Evolutionary conservation across 495 filamentous ascomycete genomes (phyloP).

Genomic region (Podospora australis): DNA sequence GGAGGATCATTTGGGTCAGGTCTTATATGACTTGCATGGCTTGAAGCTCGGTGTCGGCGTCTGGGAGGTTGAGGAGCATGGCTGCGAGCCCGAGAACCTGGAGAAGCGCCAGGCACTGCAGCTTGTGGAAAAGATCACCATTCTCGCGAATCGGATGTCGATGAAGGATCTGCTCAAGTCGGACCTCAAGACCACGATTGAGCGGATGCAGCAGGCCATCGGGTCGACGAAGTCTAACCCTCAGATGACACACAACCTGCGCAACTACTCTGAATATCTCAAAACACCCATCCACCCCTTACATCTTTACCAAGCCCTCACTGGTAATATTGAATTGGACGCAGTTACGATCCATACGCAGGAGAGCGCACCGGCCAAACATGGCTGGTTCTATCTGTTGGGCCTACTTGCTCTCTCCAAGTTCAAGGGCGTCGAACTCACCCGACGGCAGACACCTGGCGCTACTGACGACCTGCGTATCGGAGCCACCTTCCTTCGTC

Average conservation of each 20-base stretch:
- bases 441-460: conserved; percentile 68
- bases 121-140: conserved; percentile 74
- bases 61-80: conserved; percentile 65
- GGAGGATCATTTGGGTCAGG: conserved; percentile 74
- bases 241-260: conserved; percentile 65
- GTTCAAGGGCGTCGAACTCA: conserved; percentile 63
- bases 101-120: conserved; percentile 68
- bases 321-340: conserved; percentile 62
- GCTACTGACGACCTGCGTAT: conserved; percentile 83
- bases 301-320: conserved; percentile 68
- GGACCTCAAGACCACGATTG: conserved; percentile 79
- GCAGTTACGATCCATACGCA: conserved; percentile 44
- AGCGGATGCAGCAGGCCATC: conserved; percentile 71
- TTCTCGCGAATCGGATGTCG: conserved; percentile 72
- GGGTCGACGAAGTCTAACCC: conserved; percentile 56
- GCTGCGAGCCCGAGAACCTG: conserved; percentile 64
- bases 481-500: conserved; percentile 70
- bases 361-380: conserved; percentile 58
- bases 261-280: conserved; percentile 67
- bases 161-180: conserved; percentile 89
- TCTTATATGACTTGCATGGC: conserved; percentile 83
- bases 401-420: conserved; percentile 83
- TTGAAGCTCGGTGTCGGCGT: conserved; percentile 68
- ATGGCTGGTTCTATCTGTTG: conserved; percentile 88
- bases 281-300: conserved; percentile 76